phyloP scores from a whole-genome alignment of 257 asterid species.

The Gardenia jasminoides region DNA sequence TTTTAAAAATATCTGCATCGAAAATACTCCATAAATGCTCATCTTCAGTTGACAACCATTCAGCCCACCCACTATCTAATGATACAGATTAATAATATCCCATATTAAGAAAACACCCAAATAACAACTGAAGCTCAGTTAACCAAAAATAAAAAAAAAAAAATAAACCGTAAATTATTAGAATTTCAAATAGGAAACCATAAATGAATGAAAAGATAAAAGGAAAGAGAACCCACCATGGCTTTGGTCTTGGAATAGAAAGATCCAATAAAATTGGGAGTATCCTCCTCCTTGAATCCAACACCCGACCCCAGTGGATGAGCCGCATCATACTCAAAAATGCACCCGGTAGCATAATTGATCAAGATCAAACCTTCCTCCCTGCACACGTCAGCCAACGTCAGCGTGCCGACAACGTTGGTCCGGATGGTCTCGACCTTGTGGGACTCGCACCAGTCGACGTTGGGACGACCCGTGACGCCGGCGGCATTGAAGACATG shows the following conservation, averaged over 20 bases:
- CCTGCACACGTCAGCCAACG: slow-evolving; percentile 79
- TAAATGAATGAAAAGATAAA: background rate
- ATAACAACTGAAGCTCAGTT: background rate
- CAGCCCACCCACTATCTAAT: background rate
- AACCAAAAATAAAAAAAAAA: background rate
- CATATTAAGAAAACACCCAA: background rate
- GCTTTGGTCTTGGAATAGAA: slow-evolving; percentile 90
- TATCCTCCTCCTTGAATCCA: slow-evolving; percentile 89
- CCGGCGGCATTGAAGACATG: slow-evolving; percentile 94
- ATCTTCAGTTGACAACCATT: background rate
- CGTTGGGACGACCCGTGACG: slow-evolving; percentile 83
- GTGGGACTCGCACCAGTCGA: slow-evolving; percentile 90
- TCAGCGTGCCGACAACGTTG: slow-evolving; percentile 76
- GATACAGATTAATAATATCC: background rate
- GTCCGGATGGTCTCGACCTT: slow-evolving; percentile 85
- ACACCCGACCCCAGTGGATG: slow-evolving; percentile 68
- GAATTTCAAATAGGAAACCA: background rate
- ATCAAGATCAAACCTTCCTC: slow-evolving; percentile 58
- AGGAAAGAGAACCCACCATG: slow-evolving; percentile 43
- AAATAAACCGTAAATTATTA: background rate
- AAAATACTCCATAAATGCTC: background rate
- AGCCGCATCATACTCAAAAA: slow-evolving; percentile 64
- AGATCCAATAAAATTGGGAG: slow-evolving; percentile 78
- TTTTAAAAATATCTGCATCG: background rate
- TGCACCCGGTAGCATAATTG: slow-evolving; percentile 83